Evolutionary conservation across 2,329 filamentous ascomycete species (phyloP).

Genomic region (Ophiostoma ulmi): DNA sequence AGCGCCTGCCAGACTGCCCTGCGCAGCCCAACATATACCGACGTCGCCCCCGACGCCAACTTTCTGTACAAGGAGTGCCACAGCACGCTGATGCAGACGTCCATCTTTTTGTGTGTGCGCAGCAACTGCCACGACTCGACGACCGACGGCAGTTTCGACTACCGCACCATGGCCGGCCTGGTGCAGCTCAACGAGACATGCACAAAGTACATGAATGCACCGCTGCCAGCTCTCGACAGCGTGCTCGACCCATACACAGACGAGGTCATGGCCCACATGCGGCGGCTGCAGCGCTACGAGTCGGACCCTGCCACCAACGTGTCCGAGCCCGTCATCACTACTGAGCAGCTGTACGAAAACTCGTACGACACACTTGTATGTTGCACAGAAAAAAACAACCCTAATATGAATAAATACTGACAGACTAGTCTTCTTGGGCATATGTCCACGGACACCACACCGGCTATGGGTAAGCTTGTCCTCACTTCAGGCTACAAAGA

Average conservation of each 20-base stretch:
- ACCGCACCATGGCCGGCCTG: conserved; percentile 28
- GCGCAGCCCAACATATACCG: conserved; percentile 13
- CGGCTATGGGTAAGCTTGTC: background rate
- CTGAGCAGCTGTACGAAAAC: conserved; percentile 33
- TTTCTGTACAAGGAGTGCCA: conserved; percentile 20
- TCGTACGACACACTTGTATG: conserved; percentile 39
- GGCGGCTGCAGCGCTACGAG: conserved; percentile 33
- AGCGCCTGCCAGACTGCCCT: conserved; percentile 22
- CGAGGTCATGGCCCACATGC: conserved; percentile 33
- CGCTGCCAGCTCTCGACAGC: conserved; percentile 35
- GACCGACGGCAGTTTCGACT: background rate
- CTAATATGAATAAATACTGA: background rate
- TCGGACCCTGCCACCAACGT: conserved; percentile 25
- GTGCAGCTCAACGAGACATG: conserved; percentile 37
- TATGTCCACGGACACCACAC: conserved; percentile 4
- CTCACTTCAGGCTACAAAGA: background rate
- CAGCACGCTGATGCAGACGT: conserved; percentile 23
- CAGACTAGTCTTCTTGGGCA: background rate
- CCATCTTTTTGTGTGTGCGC: conserved; percentile 37
- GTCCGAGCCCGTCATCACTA: conserved; percentile 36
- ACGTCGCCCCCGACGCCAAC: conserved; percentile 13
- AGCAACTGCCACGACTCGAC: conserved; percentile 34
- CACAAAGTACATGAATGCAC: conserved; percentile 24
- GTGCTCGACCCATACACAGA: conserved; percentile 36
- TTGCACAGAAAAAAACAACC: background rate